Evolutionary conservation across 2,329 filamentous ascomycete species (phyloP).

Genomic region (Amesomyces nigricolor): DNA sequence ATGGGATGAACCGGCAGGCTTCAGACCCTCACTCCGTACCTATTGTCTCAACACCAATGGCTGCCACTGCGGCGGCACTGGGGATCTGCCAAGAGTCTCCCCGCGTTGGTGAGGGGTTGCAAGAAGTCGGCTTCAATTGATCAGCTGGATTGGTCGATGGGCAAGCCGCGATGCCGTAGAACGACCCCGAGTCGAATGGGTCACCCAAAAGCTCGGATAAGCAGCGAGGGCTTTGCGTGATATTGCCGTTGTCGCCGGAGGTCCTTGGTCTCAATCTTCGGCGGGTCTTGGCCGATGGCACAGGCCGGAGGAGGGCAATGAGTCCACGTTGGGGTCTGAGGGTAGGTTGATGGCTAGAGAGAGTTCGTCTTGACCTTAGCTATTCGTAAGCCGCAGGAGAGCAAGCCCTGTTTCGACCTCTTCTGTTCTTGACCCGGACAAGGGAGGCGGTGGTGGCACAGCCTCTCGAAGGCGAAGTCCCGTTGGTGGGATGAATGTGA

Average conservation of each 20-base stretch:
- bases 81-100: background rate
- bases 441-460: conserved; percentile 11
- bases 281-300: no score
- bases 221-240: no score
- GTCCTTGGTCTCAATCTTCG: no score
- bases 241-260: no score
- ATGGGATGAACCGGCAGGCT: background rate
- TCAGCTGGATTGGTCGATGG: background rate
- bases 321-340: background rate
- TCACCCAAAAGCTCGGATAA: no score
- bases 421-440: background rate
- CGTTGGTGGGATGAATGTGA: background rate
- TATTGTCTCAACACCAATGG: no score
- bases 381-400: background rate
- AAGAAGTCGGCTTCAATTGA: background rate
- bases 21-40: no score
- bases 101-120: background rate
- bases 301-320: no score
- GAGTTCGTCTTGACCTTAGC: conserved; percentile 5
- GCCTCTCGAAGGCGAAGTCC: background rate
- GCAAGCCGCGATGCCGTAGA: background rate
- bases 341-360: conserved; percentile 1
- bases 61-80: no score
- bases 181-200: background rate
- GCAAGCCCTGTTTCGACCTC: conserved; percentile 1